Evolutionary conservation across 371 early-diverging fungal species (phyloP).

Genomic region (Mucor mucedo): DNA sequence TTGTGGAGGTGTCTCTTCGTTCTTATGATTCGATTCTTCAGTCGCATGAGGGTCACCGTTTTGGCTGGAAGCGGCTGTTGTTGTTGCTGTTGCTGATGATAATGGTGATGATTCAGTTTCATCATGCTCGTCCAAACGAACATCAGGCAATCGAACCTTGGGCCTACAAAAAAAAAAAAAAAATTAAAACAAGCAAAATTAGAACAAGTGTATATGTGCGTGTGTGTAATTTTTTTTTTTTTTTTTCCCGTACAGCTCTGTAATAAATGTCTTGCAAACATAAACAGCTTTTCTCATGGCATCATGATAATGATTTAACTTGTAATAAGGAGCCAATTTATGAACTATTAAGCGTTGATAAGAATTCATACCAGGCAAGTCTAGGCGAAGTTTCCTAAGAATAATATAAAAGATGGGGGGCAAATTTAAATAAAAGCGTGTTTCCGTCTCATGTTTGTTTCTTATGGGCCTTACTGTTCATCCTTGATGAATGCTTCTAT

Average conservation of each 20-base stretch:
- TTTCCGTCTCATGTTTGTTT: too few species aligned
- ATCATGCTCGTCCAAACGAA: constrained; percentile 42
- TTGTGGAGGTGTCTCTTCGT: constrained; percentile 23
- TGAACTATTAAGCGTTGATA: constrained; percentile 81
- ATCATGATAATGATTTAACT: constrained; percentile 69
- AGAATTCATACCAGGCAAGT: constrained; percentile 77
- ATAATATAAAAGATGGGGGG: too few species aligned
- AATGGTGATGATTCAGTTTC: constrained; percentile 16
- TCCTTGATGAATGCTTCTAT: constrained; percentile 70
- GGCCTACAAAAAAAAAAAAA: constrained; percentile 37
- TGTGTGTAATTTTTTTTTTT: neutral
- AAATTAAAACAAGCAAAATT: neutral
- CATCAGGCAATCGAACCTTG: constrained; percentile 53
- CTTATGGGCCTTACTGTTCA: constrained; percentile 61
- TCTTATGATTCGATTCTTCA: neutral
- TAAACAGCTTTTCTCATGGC: constrained; percentile 63
- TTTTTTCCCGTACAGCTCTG: constrained; percentile 61
- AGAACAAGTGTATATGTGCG: too few species aligned
- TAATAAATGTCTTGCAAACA: constrained; percentile 62
- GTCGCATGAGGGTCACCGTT: too few species aligned
- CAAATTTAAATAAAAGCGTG: neutral
- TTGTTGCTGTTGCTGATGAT: neutral
- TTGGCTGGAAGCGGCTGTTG: neutral
- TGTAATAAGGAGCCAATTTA: constrained; percentile 75
- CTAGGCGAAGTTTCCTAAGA: constrained; percentile 61